A percentile compares a stretch with the other conserved stretches of the same genome.
Conservation (phyloP, 2,329 filamentous ascomycete species). For the Beauveria bassiana region DNA sequence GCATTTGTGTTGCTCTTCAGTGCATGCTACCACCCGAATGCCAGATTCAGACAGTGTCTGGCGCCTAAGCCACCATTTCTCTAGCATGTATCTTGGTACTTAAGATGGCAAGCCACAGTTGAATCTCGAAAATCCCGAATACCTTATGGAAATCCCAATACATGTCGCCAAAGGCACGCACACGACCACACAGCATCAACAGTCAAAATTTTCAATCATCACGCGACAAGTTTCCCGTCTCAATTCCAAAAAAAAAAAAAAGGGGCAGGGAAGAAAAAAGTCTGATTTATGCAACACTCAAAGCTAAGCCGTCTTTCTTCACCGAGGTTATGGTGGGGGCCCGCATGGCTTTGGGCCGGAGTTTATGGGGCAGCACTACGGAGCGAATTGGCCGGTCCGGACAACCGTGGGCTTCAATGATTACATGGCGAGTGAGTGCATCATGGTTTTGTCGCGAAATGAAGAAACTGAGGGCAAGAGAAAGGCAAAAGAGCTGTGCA, state of each 20-base stretch:
- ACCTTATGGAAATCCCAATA: background rate
- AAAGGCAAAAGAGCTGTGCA: too few relatives aligned
- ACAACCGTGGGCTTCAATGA: background rate
- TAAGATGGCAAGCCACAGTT: background rate
- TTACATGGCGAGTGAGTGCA: background rate
- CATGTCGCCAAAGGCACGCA: background rate
- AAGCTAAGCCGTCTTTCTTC: constrained; percentile 5
- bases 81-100: background rate
- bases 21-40: background rate
- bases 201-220: background rate
- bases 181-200: background rate
- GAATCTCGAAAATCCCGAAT: too few relatives aligned
- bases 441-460: background rate
- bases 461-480: too few relatives aligned
- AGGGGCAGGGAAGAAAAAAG: background rate
- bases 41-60: background rate
- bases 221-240: constrained; percentile 7
- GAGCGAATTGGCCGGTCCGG: too few relatives aligned
- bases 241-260: background rate
- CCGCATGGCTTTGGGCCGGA: background rate
- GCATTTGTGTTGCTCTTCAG: background rate
- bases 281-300: background rate
- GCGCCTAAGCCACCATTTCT: background rate
- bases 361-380: background rate
- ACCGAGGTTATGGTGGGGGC: background rate